Evolutionary conservation across 1,284 basidiomycete genomes (phyloP), one percentile per base, ranked within the genome.

Genomic region (Malassezia vespertilionis): DNA sequence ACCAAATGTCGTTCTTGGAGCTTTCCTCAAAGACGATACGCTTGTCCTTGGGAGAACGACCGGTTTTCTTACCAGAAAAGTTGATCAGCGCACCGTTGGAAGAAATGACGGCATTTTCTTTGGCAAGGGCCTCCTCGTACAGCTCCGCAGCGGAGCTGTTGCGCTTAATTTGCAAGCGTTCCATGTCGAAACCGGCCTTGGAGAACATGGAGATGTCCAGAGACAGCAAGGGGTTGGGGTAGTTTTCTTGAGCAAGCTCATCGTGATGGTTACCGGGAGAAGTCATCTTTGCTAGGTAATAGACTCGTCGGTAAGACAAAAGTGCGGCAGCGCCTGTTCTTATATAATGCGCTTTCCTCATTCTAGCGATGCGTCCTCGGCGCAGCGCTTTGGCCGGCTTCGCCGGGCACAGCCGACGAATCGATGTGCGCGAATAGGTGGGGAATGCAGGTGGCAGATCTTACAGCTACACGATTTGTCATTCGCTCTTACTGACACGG

Each of bases 61-160:
- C 93, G 3, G 93, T 97, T 79, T 99, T 99, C 79, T 96, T 97
- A 36, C 91, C 91, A 14, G 89, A 95, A 71, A 96, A 97, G 80
- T 99, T 99, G 81, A 99, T 99, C 62, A 99, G 77, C 18, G 91
- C 90, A 57, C 93, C 91, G 15, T 82, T 86, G 30, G 84, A 83
- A 41, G 93, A 91, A 75, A 99, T 87, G 76, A 96, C 84, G 64
- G 91, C 91, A 56, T 91, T 90, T 73, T 97, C 91, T 74, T 96
- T 93, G 63, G 85, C 82, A 75, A 96, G 84, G 65, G 91, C 91
- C 68, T 99, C 93, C 73, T 99, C 91, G 76, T 99, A 99, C 37
- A 99, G 82, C 71, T 85, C 80, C 4, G 91, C 88, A 45, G 89
- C 83, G 31, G 91, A 81, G 7, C 90, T 90, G 67, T 99, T 99